These are phyloP conservation scores for Plectosphaerella sp. DNA, from an alignment of 2,329 filamentous ascomycete genomes.

Conservation along the genomic window DNA sequence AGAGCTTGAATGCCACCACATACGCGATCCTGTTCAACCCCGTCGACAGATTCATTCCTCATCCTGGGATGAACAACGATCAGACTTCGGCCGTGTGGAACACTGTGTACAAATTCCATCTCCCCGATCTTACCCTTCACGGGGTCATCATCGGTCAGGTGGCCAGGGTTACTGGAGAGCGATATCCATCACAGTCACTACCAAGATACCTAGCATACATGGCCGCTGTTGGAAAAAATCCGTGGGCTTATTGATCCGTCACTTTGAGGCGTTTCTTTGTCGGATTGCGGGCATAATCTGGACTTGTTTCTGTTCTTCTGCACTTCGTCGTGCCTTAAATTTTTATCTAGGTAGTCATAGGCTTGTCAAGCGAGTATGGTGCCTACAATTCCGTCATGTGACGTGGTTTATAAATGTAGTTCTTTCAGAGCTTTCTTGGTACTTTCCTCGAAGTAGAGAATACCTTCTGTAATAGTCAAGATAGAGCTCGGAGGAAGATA, in stretches of 20 bases:
- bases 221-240: background rate
- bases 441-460: too few species aligned
- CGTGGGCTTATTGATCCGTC: background rate
- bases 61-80: constrained; percentile 1
- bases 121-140: constrained; percentile 1
- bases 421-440: too few species aligned
- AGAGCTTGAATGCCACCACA: constrained; percentile 4
- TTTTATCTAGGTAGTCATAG: too few species aligned
- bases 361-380: too few species aligned
- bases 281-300: too few species aligned
- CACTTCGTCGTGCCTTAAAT: too few species aligned
- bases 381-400: too few species aligned
- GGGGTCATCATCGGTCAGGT: background rate
- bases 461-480: too few species aligned
- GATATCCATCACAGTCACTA: background rate
- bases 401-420: too few species aligned
- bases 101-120: constrained; percentile 6
- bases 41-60: background rate
- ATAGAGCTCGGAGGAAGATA: too few species aligned
- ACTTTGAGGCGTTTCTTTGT: too few species aligned
- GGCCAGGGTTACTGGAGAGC: background rate
- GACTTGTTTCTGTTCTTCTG: too few species aligned
- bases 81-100: background rate
- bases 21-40: constrained; percentile 6
- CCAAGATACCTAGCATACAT: background rate